A percentile compares a stretch with the other conserved stretches of the same genome.
Conservation (phyloP, 2,329 filamentous ascomycete genomes). For the Pseudogymnoascus sp. region DNA sequence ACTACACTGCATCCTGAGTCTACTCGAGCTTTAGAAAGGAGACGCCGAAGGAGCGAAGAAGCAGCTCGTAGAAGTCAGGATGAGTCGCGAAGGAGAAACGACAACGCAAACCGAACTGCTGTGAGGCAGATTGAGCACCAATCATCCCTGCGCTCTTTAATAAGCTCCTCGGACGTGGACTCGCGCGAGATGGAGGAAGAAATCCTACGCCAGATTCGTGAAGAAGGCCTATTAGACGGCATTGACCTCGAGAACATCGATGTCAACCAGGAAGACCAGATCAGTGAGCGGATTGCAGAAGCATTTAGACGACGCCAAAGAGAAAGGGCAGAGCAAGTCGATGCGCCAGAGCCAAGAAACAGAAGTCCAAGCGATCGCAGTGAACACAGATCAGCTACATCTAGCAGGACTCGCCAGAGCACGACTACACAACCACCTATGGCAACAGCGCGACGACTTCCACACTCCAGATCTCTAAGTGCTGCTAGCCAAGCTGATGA, state of each 20-base stretch:
- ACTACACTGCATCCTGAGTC: slow-evolving; percentile 23
- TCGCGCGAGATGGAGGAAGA: slow-evolving; percentile 75
- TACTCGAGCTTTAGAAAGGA: slow-evolving; percentile 22
- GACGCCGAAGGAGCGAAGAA: slow-evolving; percentile 18
- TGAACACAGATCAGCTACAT: slow-evolving; percentile 4
- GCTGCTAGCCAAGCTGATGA: slow-evolving; percentile 38
- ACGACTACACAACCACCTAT: slow-evolving; percentile 13
- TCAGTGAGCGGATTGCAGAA: slow-evolving; percentile 84
- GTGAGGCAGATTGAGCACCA: slow-evolving; percentile 72
- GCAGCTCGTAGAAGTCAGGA: slow-evolving; percentile 21
- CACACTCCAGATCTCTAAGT: slow-evolving; percentile 39
- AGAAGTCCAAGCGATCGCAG: slow-evolving; percentile 32
- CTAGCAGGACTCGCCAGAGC: not conserved
- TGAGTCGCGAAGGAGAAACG: slow-evolving; percentile 20
- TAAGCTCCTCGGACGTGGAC: slow-evolving; percentile 71
- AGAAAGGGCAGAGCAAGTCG: slow-evolving; percentile 41
- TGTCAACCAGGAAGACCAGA: slow-evolving; percentile 73
- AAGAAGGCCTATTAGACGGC: slow-evolving; percentile 79
- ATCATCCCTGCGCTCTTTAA: slow-evolving; percentile 74
- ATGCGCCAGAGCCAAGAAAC: slow-evolving; percentile 32
- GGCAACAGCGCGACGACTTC: slow-evolving; percentile 24
- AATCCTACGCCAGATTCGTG: slow-evolving; percentile 79
- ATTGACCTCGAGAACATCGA: slow-evolving; percentile 85
- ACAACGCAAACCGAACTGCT: slow-evolving; percentile 20
- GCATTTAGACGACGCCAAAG: slow-evolving; percentile 72